Percentiles rank a stretch among this genome's conserved stretches.
Conservation (phyloP, 352 stramenopile genomes). For the Pythium vanterpoolii region DNA sequence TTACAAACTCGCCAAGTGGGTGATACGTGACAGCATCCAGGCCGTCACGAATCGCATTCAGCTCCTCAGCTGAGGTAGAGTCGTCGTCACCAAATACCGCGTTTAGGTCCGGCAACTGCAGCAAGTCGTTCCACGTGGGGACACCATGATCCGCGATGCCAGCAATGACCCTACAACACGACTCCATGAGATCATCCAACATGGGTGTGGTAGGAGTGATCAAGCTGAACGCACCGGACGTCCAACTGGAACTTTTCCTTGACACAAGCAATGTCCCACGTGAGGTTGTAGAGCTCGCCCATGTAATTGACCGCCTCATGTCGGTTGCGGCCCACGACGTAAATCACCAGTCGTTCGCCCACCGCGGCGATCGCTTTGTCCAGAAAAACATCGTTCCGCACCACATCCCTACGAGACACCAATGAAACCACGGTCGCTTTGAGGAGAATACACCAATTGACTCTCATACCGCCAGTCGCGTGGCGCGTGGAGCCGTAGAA, state of each 20-base stretch:
- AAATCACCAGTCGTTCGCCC: slow-evolving; percentile 50
- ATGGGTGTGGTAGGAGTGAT: neutral
- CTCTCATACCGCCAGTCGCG: slow-evolving; percentile 12
- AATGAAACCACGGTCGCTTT: neutral
- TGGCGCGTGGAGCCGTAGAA: slow-evolving; percentile 9
- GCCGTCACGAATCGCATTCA: slow-evolving; percentile 60
- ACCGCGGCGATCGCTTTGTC: slow-evolving; percentile 54
- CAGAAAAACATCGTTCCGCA: slow-evolving; percentile 52
- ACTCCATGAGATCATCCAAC: neutral
- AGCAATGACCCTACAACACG: slow-evolving; percentile 6
- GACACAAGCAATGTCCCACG: slow-evolving; percentile 64
- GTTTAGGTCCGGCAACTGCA: slow-evolving; percentile 61
- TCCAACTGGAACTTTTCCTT: slow-evolving; percentile 58
- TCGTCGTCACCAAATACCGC: slow-evolving; percentile 63
- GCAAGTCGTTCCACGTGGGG: slow-evolving; percentile 55
- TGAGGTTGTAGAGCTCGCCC: slow-evolving; percentile 70
- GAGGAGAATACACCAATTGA: neutral
- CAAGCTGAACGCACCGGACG: slow-evolving; percentile 18
- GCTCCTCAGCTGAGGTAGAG: slow-evolving; percentile 22
- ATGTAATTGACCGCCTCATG: slow-evolving; percentile 73
- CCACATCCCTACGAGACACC: slow-evolving; percentile 4
- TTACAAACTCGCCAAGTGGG: slow-evolving; percentile 49
- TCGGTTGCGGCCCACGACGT: slow-evolving; percentile 49
- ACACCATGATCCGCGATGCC: slow-evolving; percentile 1
- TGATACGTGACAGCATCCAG: slow-evolving; percentile 64